Evolutionary conservation across 768 basidiomycete genomes (phyloP), one percentile per base, ranked within the genome.

Genomic region (Guyanaporus albipodus): DNA sequence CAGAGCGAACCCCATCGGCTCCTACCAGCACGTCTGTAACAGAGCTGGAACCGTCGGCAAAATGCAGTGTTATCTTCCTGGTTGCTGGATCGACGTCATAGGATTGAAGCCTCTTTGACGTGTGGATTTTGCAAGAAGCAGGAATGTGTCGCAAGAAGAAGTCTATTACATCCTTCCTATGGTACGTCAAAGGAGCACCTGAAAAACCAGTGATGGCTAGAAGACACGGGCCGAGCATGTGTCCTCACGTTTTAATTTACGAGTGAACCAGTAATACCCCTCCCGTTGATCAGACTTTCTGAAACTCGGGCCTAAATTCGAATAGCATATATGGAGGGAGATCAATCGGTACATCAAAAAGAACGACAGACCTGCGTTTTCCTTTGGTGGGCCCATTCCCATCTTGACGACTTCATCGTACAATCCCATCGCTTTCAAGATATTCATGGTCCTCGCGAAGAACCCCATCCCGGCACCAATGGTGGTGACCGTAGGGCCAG

Each of bases 381-480:
- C 57, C 39, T 42, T 49, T 18, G 58, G 57, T 21, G 46, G 45
- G 12, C 42, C 40, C 8, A 29, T 15, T 5, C 59, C 55, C 38
- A 64, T 26, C 29, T 52, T 48, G 2, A 46, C 12, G 22, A 66
- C 35, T 10, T 68, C 71, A 8, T 70, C 62, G 14, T 69, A 65
- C 6, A 77, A 45, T 1, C 70, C 74, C 27, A 77, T 54, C 4
- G 61, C 54, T 26, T 68, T 59, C 54, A 76, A 48, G 6, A 73
- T 62, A 9, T 66, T 66, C 70, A 71, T 71, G 67, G 54, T 61
- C 69, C 79, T 74, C 18, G 70, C 69, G 53, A 71, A 80, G 8
- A 82, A 52, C 2, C 59, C 63, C 32, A 78, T 69, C 1, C 75
- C 75, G 18, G 74, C 75, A 8, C 76, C 75, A 35, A 73, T 60